Evolutionary conservation across 2,329 filamentous ascomycete species (phyloP), one percentile per base, ranked within the genome.

Genomic region (Cladosporium sphaerospermum): DNA sequence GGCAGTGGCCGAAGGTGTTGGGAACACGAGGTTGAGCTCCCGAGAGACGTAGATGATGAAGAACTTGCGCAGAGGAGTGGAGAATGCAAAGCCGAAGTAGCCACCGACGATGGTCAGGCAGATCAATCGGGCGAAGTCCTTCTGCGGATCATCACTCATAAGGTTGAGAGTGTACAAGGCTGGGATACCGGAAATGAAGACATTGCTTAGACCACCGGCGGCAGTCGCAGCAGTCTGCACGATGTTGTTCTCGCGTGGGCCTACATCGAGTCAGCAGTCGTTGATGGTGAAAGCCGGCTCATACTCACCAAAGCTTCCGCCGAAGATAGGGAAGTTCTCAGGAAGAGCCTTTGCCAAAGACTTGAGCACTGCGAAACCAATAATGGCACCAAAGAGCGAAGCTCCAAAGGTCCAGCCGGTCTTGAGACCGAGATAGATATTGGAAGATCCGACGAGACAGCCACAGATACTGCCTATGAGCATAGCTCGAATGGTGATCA

Each of bases 21-120:
- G 81, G 67, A 83, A 84, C 53, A 83, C 74, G 42, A 84, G 72
- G 53, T 75, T 76, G 32, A 83, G 69, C 67, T 84, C 80, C 9
- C 80, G 73, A 3, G 80, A 80, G 10, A 84, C 79, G 54, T 83
- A 80, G 65, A 85, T 79, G 66, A 86, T 78, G 71, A 85, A 86
- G 71, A 86, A 85, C 63, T 83, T 84, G 54, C 83, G 79, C 19
- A 63, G 45, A 37, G 81, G 81, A 0, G 80, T 82, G 45, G 78
- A 78, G 58, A 83, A 82, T 65, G 82, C 82, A 55, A 84, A 75
- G 3, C 83, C 83, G 64, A 84, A 84, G 69, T 83, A 83, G 9
- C 78, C 80, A 54, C 79, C 80, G 45, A 83, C 78, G 41, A 82
- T 72, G 2, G 81, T 84, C 57, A 85, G 73, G 28, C 79, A 79